Conservation (phyloP, 306 rosid genomes). For the Prunus mongolica region DNA sequence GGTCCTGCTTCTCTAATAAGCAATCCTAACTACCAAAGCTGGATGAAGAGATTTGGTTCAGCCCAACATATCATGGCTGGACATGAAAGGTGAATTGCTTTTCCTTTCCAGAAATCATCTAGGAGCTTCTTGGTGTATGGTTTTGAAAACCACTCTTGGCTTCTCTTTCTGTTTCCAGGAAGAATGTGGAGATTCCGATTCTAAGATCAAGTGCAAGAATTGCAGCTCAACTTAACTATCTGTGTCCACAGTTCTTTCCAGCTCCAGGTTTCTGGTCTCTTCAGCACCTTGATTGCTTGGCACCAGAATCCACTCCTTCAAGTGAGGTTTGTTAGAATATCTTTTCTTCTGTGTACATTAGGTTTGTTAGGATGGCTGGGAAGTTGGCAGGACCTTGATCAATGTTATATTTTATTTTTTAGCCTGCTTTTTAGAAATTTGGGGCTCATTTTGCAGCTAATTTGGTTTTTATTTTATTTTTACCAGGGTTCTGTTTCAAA, state of each 20-base stretch:
- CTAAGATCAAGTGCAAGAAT: slow-evolving; percentile 82
- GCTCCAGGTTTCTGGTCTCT: slow-evolving; percentile 81
- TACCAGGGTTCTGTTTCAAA: slow-evolving; percentile 52
- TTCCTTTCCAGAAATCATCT: slow-evolving; percentile 1
- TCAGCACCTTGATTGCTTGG: slow-evolving; percentile 36
- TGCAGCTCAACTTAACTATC: slow-evolving; percentile 70
- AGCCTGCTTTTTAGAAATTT: neutral
- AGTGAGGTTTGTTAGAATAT: slow-evolving; percentile 67
- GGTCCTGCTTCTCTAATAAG: slow-evolving; percentile 68
- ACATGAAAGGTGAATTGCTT: slow-evolving; percentile 61
- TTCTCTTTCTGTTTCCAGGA: slow-evolving; percentile 48
- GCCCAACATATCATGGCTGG: slow-evolving; percentile 91
- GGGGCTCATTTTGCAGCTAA: neutral
- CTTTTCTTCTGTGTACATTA: slow-evolving; percentile 6
- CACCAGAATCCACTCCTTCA: slow-evolving; percentile 39
- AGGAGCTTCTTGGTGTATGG: slow-evolving; percentile 5
- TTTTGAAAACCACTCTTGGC: slow-evolving; percentile 7
- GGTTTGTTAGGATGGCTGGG: slow-evolving; percentile 54
- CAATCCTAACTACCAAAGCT: slow-evolving; percentile 59
- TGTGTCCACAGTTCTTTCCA: slow-evolving; percentile 94
- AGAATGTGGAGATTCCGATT: slow-evolving; percentile 77
- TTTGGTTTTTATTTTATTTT: slow-evolving; percentile 18
- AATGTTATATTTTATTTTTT: neutral
- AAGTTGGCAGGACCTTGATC: slow-evolving; percentile 3
- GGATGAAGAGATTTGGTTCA: slow-evolving; percentile 79